Evolutionary conservation across 768 basidiomycete genomes (phyloP), one percentile per base, ranked within the genome.

Genomic region (Artomyces pyxidatus): DNA sequence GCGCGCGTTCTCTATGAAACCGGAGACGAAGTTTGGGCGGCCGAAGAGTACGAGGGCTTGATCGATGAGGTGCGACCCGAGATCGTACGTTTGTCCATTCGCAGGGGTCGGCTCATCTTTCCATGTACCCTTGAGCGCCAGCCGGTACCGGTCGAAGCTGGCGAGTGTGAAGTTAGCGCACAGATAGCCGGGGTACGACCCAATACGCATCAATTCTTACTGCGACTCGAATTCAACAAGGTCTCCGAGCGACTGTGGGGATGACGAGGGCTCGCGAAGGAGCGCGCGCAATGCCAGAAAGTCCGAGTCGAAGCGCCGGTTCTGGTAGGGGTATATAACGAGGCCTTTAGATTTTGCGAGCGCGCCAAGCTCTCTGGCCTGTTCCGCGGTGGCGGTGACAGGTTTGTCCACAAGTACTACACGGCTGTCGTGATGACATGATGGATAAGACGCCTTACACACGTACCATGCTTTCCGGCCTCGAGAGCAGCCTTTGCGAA

Each of bases 321-420:
- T 86, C 59, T 86, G 85, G 64, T 78, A 86, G 12, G 76, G 76
- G 59, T 84, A 88, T 17, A 88, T 66, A 27, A 88, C 72, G 23
- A 83, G 69, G 16, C 72, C 68, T 58, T 83, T 83, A 10, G 71
- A 62, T 51, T 68, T 71, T 3, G 87, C 85, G 37, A 88, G 65
- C 11, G 63, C 63, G 12, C 73, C 75, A 25, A 90, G 77, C 52
- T 83, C 79, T 45, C 62, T 65, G 4, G 84, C 84, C 58, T 88
- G 72, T 14, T 66, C 63, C 1, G 66, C 67, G 1, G 78, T 81
- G 3, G 85, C 71, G 3, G 83, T 80, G 16, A 88, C 73, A 4
- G 88, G 88, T 61, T 90, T 90, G 59, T 89, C 88, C 30, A 89
- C 81, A 35, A 89, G 78, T 16, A 86, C 87, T 85, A 50, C 26